Base-by-base conservation (phyloP, 352 stramenopile species). In the Phytophthora constricta region DNA sequence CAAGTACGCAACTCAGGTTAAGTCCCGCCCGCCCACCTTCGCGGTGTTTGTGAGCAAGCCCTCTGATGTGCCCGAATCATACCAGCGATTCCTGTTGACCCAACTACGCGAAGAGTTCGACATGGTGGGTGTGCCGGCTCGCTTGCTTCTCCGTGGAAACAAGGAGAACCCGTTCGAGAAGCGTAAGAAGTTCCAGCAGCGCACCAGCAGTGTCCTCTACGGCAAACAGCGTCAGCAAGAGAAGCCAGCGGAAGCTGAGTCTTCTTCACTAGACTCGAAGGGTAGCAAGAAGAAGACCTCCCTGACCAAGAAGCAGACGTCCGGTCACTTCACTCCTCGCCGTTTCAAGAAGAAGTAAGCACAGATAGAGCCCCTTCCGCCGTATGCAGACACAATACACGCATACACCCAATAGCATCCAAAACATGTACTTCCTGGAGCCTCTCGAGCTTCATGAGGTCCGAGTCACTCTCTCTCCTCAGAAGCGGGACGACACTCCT, bases 1-100 rank as follows among this genome's bases (percentile, higher is more conserved):
- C 78, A 95, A 95, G 74, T 95, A 95, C 80, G 81, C 87, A 53
- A 94, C 87, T 28, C 87, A 95, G 64, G 83, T 95, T 49, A 95
- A 94, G 76, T 80, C 84, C 2, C 84, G 87, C 0, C 86, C 86
- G 26, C 87, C 87, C 34, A 95, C 87, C 5, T 95, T 95, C 49
- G 87, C 83, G 0, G 67, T 94, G 57, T 95, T 95, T 56, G 86
- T 93, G 4, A 95, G 87, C 77, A 91, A 89, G 49, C 84, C 86
- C 17, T 74, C 79, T 16, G 84, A 91, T 16, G 82, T 94, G 28
- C 87, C 86, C 2, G 82, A 91, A 57, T 70, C 87, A 16, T 95
- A 95, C 65, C 77, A 92, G 53, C 80, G 84, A 4, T 95, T 95
- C 63, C 48, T 95, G 58, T 41, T 92, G 47, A 89, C 68, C 17